phyloP scores from a whole-genome alignment of 305 asterid genomes.

The Fraxinus baroniana region DNA sequence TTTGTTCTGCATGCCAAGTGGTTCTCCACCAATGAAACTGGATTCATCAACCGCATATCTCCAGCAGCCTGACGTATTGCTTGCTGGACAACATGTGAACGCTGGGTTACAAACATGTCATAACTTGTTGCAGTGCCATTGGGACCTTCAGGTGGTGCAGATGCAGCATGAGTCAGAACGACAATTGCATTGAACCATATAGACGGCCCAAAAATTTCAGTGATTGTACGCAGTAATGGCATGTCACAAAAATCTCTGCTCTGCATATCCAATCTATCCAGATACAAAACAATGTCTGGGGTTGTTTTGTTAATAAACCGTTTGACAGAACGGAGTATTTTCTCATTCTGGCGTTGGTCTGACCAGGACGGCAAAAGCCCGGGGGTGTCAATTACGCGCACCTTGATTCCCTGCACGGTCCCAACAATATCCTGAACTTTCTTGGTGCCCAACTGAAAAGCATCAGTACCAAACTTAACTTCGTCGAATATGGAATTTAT shows the following conservation, averaged over 20 bases:
- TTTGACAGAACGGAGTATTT: constrained; percentile 76
- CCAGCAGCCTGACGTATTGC: constrained; percentile 97
- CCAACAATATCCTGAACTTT: constrained; percentile 98
- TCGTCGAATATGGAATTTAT: constrained; percentile 93
- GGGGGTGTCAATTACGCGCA: constrained; percentile 92
- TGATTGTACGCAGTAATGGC: constrained; percentile 84
- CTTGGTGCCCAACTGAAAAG: constrained; percentile 80
- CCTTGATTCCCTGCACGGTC: constrained; percentile 93
- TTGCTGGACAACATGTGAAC: constrained; percentile 91
- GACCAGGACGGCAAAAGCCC: constrained; percentile 96
- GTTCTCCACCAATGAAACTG: constrained; percentile 93
- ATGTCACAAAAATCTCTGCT: constrained; percentile 86
- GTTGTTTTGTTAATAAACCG: constrained; percentile 76
- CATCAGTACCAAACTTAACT: constrained; percentile 80
- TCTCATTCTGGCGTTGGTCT: constrained; percentile 89
- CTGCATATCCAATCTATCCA: constrained; percentile 96
- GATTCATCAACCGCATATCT: constrained; percentile 94
- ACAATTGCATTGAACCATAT: constrained; percentile 99
- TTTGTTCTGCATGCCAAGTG: constrained; percentile 96
- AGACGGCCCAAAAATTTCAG: constrained; percentile 84
- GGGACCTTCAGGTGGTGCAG: constrained; percentile 97
- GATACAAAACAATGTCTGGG: constrained; percentile 94
- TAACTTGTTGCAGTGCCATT: constrained; percentile 85
- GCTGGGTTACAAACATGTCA: constrained; percentile 97
- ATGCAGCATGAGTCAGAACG: constrained; percentile 94